phyloP scores from a whole-genome alignment of 768 basidiomycete species.

The Thelephora ganbajun region DNA sequence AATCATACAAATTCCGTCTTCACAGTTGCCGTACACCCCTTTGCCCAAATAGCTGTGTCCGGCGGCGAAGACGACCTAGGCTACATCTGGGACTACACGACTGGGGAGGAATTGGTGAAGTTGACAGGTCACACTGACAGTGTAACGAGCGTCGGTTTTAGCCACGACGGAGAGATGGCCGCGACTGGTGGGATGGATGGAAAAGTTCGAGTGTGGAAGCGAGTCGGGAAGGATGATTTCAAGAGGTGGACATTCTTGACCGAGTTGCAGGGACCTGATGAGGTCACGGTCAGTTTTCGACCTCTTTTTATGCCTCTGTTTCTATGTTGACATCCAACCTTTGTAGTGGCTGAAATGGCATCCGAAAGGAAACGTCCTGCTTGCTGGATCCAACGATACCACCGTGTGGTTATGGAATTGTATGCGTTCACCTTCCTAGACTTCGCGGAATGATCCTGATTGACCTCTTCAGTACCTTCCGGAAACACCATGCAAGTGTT shows the following conservation, averaged over 20 bases:
- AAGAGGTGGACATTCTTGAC: slow-evolving; percentile 90
- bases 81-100: slow-evolving; percentile 83
- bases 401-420: slow-evolving; percentile 97
- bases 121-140: slow-evolving; percentile 91
- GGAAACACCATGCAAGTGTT: slow-evolving; percentile 96
- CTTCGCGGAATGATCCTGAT: not conserved
- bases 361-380: slow-evolving; percentile 77
- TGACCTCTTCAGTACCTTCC: slow-evolving; percentile 58
- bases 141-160: slow-evolving; percentile 70
- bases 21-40: slow-evolving; percentile 71
- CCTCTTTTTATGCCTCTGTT: not conserved
- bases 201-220: slow-evolving; percentile 80
- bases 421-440: slow-evolving; percentile 23
- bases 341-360: slow-evolving; percentile 89
- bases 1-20: slow-evolving; percentile 73
- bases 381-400: slow-evolving; percentile 86
- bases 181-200: slow-evolving; percentile 99
- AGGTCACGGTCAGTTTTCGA: slow-evolving; percentile 63
- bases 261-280: slow-evolving; percentile 86
- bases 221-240: slow-evolving; percentile 64
- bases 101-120: slow-evolving; percentile 68
- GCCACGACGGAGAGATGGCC: slow-evolving; percentile 80
- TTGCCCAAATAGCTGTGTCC: slow-evolving; percentile 68
- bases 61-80: slow-evolving; percentile 94
- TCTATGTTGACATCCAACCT: not conserved